Percentiles rank a stretch among this genome's conserved stretches.
Evolutionary conservation across 2,329 filamentous ascomycete genomes (phyloP).

Genomic region (Hypoxylon sp.): DNA sequence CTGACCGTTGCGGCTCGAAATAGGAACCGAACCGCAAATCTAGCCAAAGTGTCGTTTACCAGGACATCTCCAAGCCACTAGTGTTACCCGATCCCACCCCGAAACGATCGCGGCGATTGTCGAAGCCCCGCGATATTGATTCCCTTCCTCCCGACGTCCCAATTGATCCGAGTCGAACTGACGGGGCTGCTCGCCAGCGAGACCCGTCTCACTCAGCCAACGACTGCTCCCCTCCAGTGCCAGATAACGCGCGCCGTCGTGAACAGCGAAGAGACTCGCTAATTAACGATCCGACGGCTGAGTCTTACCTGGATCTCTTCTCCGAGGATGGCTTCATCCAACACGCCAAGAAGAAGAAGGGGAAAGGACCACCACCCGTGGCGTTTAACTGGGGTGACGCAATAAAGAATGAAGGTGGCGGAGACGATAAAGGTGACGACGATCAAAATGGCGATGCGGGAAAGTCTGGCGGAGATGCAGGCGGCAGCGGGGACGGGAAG

Average conservation of each 20-base stretch:
- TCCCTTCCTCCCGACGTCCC: conserved; percentile 33
- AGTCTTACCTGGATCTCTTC: conserved; percentile 69
- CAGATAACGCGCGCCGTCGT: conserved; percentile 45
- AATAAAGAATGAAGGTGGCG: conserved; percentile 56
- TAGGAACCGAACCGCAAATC: conserved; percentile 39
- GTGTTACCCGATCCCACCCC: conserved; percentile 54
- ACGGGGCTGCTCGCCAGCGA: conserved; percentile 50
- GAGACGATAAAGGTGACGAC: conserved; percentile 53
- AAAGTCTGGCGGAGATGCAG: conserved; percentile 49
- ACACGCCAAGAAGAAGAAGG: conserved; percentile 67
- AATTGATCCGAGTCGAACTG: conserved; percentile 45
- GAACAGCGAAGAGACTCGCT: conserved; percentile 54
- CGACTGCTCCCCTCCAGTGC: conserved; percentile 45
- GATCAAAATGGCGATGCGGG: conserved; percentile 55
- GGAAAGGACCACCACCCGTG: conserved; percentile 6
- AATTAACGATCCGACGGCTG: conserved; percentile 63
- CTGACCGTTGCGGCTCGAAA: conserved; percentile 42
- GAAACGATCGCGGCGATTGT: conserved; percentile 55
- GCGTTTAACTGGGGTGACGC: conserved; percentile 48
- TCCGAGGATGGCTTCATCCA: conserved; percentile 69
- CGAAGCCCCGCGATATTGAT: conserved; percentile 42
- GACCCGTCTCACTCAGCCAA: conserved; percentile 47
- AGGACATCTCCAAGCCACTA: conserved; percentile 48
- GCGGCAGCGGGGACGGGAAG: conserved; percentile 55
- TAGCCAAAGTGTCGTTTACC: conserved; percentile 24